Evolutionary conservation across 2,329 filamentous ascomycete genomes (phyloP).

Genomic region (Arthrocladium fulminans): DNA sequence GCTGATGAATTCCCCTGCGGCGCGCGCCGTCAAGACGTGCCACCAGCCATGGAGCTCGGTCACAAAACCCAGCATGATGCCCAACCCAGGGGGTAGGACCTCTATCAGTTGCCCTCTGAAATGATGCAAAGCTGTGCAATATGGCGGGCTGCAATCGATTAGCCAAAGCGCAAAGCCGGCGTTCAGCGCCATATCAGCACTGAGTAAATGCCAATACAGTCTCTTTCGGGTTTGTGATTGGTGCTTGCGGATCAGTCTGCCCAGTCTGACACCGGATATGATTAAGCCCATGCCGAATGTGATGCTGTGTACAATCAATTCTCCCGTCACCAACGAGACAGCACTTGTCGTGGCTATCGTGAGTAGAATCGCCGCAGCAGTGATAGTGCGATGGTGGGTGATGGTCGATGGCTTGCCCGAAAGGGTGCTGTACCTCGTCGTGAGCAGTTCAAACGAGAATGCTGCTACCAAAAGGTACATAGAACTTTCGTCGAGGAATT

Average conservation of each 20-base stretch:
- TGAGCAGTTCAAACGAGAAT: background rate
- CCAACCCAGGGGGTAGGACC: conserved; percentile 10
- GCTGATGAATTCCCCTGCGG: conserved; percentile 19
- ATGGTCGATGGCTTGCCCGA: background rate
- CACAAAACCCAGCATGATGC: conserved; percentile 23
- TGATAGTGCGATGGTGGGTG: background rate
- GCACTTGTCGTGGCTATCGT: background rate
- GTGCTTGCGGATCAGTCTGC: background rate
- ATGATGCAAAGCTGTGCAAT: conserved; percentile 18
- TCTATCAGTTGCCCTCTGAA: conserved; percentile 9
- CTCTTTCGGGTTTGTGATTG: background rate
- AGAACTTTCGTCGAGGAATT: conserved; percentile 6
- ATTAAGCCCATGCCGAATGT: background rate
- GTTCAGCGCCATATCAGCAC: background rate
- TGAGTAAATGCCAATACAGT: conserved; percentile 1
- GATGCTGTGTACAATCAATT: background rate
- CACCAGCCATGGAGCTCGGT: conserved; percentile 29
- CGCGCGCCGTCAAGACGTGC: conserved; percentile 20
- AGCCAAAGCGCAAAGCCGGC: conserved; percentile 22
- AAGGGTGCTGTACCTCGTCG: background rate
- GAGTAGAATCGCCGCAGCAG: background rate
- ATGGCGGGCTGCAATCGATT: conserved; percentile 21
- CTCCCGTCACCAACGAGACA: background rate
- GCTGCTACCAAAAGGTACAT: conserved; percentile 1
- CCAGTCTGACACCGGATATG: background rate